Evolutionary conservation across 176 grass and related monocot species (phyloP), one percentile per base, ranked within the genome.

Genomic region (Triticum turgidum): DNA sequence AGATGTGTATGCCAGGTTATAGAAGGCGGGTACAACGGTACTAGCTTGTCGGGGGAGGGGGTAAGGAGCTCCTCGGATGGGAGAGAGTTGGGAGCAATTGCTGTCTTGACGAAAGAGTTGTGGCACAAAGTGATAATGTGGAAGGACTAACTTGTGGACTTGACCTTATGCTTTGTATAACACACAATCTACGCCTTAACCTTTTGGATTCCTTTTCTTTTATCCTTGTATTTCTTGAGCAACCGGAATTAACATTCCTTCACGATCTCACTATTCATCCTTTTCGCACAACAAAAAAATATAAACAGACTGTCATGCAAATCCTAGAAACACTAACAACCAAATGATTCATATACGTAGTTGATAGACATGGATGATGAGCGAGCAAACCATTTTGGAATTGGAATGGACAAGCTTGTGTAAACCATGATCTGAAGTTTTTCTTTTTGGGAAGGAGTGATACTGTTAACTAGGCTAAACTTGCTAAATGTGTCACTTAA

Each of bases 101-200:
- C n/a, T n/a, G 9, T 14, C 21, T 73, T 5, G 10, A 3, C 0
- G 2, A 44, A 73, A 72, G 20, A 39, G 4, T n/a, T 14, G 38
- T 25, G n/a, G 39, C 42, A 21, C 2, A 0, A 18, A 4, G 4
- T 0, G 11, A 8, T 14, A 14, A 44, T 5, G 0, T 2, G 5
- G 21, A 24, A 13, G 11, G 38, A 44, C 5, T 44, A 44, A 14
- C 11, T 45, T 73, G 11, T 25, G 41, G 22, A 47, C 6, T 0
- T 74, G 25, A 47, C 14, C 11, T 78, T 25, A 18, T 27, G 58
- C 4, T 27, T 61, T 1, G 18, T 6, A 82, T 35, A 79, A 2
- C 6, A 7, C 7, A 37, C 10, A 20, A 61, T 37, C 18, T 37
- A 0, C 18, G 0, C 59, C 1, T 11, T 22, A 62, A 62, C 6